These are phyloP conservation scores for Penicillium fimorum DNA, from an alignment of 495 filamentous ascomycete genomes.

Conservation along the genomic window DNA sequence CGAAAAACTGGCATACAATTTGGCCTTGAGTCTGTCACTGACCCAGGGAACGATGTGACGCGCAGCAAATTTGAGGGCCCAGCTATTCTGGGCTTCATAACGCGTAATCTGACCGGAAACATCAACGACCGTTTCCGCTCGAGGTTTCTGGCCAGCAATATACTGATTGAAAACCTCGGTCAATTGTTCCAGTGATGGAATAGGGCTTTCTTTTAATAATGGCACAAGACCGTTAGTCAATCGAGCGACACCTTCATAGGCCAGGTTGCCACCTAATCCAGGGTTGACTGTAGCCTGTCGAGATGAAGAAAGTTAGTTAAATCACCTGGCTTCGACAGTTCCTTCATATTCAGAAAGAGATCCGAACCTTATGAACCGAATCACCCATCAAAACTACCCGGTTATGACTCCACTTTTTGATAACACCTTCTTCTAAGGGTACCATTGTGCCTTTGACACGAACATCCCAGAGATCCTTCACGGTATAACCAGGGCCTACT, in stretches of 20 bases:
- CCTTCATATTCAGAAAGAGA: background rate
- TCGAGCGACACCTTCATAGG: constrained; percentile 18
- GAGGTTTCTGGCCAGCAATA: constrained; percentile 8
- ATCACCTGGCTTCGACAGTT: background rate
- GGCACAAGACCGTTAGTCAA: constrained; percentile 14
- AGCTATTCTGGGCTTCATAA: constrained; percentile 17
- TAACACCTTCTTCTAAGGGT: constrained; percentile 23
- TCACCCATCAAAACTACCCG: constrained; percentile 25
- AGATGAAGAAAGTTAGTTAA: background rate
- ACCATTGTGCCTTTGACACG: constrained; percentile 19
- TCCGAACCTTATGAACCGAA: constrained; percentile 21
- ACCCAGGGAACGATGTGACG: constrained; percentile 13
- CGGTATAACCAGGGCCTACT: constrained; percentile 21
- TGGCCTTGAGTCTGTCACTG: constrained; percentile 15
- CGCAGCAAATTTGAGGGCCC: constrained; percentile 18
- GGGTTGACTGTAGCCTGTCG: constrained; percentile 16
- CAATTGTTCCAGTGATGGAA: constrained; percentile 13
- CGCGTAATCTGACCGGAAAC: constrained; percentile 20
- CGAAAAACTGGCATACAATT: constrained; percentile 15
- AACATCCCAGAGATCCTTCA: constrained; percentile 21
- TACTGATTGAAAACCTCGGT: constrained; percentile 13
- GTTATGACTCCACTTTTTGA: constrained; percentile 18
- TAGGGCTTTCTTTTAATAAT: constrained; percentile 11
- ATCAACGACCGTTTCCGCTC: constrained; percentile 12
- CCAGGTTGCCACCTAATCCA: constrained; percentile 20